Conservation (phyloP, 805 yeast genomes). For the Saccharomycopsis javanensis region DNA sequence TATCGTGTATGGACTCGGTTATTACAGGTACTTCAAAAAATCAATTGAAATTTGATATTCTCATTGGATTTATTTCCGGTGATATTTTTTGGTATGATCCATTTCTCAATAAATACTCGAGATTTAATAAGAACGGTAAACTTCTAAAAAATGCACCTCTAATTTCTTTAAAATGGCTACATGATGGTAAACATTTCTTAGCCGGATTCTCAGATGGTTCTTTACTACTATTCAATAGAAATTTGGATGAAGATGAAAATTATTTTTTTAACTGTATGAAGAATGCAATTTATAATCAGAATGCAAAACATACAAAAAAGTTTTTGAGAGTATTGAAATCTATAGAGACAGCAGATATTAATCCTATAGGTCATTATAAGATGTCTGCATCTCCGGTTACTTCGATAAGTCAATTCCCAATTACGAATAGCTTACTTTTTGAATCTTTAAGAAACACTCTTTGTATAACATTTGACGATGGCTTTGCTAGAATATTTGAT, state of each 20-base stretch:
- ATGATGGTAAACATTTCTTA: slow-evolving; percentile 37
- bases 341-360: slow-evolving; percentile 8
- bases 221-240: slow-evolving; percentile 41
- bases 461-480: slow-evolving; percentile 56
- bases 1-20: slow-evolving; percentile 7
- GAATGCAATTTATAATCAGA: slow-evolving; percentile 11
- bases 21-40: slow-evolving; percentile 12
- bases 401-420: slow-evolving; percentile 23
- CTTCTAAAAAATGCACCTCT: slow-evolving; percentile 33
- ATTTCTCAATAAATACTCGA: slow-evolving; percentile 35
- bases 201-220: slow-evolving; percentile 61
- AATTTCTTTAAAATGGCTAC: slow-evolving; percentile 39
- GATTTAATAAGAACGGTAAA: slow-evolving; percentile 41
- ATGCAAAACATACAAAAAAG: slow-evolving; percentile 29
- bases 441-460: slow-evolving; percentile 27
- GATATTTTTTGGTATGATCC: slow-evolving; percentile 56
- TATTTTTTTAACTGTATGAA: slow-evolving; percentile 20
- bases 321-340: slow-evolving; percentile 11
- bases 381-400: slow-evolving; percentile 54
- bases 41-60: slow-evolving; percentile 38
- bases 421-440: not conserved
- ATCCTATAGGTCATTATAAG: slow-evolving; percentile 53
- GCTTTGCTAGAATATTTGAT: slow-evolving; percentile 50
- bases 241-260: slow-evolving; percentile 36
- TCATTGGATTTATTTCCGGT: slow-evolving; percentile 59